Conservation (phyloP, 768 basidiomycete species). For the Lanmaoa rubissima region DNA sequence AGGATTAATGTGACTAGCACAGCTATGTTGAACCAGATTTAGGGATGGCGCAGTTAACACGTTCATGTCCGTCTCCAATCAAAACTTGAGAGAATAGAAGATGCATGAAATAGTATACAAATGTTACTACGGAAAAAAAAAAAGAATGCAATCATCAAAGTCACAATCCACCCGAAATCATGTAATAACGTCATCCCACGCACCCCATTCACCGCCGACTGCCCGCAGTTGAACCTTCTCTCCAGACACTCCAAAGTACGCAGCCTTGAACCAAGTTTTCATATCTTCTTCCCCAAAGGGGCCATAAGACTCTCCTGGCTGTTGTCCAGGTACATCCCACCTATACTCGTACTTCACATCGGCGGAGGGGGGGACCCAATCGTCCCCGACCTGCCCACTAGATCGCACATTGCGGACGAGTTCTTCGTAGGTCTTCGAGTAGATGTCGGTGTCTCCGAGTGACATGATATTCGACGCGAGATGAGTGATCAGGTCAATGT, state of each 20-base stretch:
- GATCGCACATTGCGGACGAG: constrained; percentile 73
- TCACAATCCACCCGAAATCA: constrained; percentile 24
- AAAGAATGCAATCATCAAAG: background rate
- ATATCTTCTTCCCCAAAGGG: constrained; percentile 82
- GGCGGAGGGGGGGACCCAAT: constrained; percentile 77
- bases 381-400: constrained; percentile 62
- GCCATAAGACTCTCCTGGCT: constrained; percentile 60
- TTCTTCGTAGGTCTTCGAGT: constrained; percentile 83
- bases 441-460: constrained; percentile 82
- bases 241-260: constrained; percentile 76
- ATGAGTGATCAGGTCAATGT: constrained; percentile 80
- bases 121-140: constrained; percentile 1
- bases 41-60: background rate
- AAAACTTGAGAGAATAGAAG: background rate
- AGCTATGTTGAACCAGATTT: background rate
- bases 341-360: constrained; percentile 78
- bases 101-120: constrained; percentile 16
- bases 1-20: constrained; percentile 17
- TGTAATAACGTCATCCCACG: constrained; percentile 64
- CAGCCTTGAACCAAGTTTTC: constrained; percentile 73
- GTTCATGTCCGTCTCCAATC: background rate
- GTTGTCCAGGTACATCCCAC: constrained; percentile 62
- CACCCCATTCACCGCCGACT: constrained; percentile 68
- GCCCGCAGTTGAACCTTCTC: constrained; percentile 75
- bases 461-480: constrained; percentile 87